Evolutionary conservation across 192 early-diverging fungal genomes (phyloP).

Genomic region (Coemansia interrupta): DNA sequence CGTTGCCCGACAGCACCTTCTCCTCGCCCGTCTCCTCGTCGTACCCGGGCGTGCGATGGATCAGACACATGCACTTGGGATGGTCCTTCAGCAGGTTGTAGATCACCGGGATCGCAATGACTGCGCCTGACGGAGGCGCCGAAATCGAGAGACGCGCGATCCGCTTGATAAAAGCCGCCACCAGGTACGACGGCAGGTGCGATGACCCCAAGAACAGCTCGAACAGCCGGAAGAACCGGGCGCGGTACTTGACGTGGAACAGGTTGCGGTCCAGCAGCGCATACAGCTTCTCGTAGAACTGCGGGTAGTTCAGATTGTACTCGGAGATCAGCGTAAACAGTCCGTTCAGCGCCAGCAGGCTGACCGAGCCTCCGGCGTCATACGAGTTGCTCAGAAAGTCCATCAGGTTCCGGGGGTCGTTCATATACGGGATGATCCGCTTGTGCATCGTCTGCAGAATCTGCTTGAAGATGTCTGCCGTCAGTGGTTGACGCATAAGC

Average conservation of each 20-base stretch:
- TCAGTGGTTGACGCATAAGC: constrained; percentile 68
- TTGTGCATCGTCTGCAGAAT: constrained; percentile 80
- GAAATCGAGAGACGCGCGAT: constrained; percentile 78
- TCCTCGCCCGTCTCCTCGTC: constrained; percentile 46
- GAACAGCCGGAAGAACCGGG: constrained; percentile 88
- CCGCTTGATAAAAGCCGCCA: constrained; percentile 92
- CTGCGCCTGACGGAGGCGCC: constrained; percentile 81
- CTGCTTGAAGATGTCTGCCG: constrained; percentile 72
- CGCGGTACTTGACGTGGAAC: constrained; percentile 90
- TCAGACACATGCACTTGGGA: constrained; percentile 82
- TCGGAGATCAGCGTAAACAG: constrained; percentile 93
- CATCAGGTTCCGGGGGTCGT: constrained; percentile 74
- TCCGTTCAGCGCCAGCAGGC: constrained; percentile 90
- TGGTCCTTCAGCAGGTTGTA: constrained; percentile 92
- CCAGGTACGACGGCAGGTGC: constrained; percentile 82
- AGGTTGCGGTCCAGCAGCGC: constrained; percentile 83
- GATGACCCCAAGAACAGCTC: constrained; percentile 85
- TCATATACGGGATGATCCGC: constrained; percentile 84
- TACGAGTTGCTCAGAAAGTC: constrained; percentile 92
- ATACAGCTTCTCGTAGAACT: constrained; percentile 95
- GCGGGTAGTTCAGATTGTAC: constrained; percentile 96
- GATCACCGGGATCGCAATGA: constrained; percentile 84
- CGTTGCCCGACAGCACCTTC: constrained; percentile 16
- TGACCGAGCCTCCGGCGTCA: constrained; percentile 81
- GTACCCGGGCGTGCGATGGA: constrained; percentile 64